These are phyloP conservation scores for Cyberlindnera veronae DNA, from an alignment of 805 yeast species.

Conservation along the genomic window DNA sequence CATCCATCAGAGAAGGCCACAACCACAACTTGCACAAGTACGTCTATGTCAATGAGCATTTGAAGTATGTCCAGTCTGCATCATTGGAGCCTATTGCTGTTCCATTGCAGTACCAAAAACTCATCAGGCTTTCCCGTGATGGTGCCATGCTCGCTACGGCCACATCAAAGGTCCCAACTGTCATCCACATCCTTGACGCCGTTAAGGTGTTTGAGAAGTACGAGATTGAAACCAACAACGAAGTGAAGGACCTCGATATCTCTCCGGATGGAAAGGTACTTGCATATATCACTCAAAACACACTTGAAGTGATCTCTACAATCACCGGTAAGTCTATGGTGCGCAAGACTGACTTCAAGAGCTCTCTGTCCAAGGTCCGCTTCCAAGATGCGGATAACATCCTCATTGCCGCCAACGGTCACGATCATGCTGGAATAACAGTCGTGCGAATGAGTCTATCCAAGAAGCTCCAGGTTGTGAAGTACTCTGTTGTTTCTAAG, in stretches of 20 bases:
- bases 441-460: conserved; percentile 18
- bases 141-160: conserved; percentile 66
- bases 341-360: conserved; percentile 33
- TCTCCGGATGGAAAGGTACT: conserved; percentile 69
- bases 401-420: conserved; percentile 14
- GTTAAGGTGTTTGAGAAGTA: conserved; percentile 52
- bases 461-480: conserved; percentile 18
- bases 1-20: conserved; percentile 52
- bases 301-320: conserved; percentile 43
- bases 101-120: conserved; percentile 49
- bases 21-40: conserved; percentile 71
- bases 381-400: conserved; percentile 28
- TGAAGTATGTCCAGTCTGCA: conserved; percentile 61
- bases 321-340: conserved; percentile 37
- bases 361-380: conserved; percentile 32
- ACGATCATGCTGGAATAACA: conserved; percentile 16
- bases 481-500: conserved; percentile 18
- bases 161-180: conserved; percentile 65
- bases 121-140: conserved; percentile 55
- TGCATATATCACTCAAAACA: conserved; percentile 56
- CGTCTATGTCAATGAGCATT: conserved; percentile 62
- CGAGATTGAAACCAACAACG: conserved; percentile 54
- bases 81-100: conserved; percentile 45
- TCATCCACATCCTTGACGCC: conserved; percentile 60
- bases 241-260: conserved; percentile 62